Percentiles rank a stretch among this genome's conserved stretches.
phyloP scores from a whole-genome alignment of 75 land plant genomes.

The Chamaecyparis obtusa region DNA sequence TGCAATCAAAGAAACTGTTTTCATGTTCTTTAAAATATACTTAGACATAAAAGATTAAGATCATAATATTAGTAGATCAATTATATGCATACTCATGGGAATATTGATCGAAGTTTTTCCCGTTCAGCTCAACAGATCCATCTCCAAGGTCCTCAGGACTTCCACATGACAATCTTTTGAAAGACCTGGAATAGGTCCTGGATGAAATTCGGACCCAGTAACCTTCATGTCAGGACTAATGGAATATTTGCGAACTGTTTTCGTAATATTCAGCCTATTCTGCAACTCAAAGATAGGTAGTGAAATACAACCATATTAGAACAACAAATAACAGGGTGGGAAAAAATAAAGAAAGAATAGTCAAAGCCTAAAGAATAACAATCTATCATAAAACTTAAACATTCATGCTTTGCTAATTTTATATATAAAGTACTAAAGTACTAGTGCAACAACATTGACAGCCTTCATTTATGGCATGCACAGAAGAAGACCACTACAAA shows the following conservation, averaged over 20 bases:
- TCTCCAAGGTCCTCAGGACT: slow-evolving; percentile 65
- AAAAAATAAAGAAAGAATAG: background rate
- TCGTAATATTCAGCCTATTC: slow-evolving; percentile 97
- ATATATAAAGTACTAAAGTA: background rate
- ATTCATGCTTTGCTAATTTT: background rate
- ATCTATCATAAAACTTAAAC: background rate
- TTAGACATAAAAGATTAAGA: background rate
- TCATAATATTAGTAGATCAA: background rate
- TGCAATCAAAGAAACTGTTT: background rate
- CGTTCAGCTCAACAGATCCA: slow-evolving; percentile 63
- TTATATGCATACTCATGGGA: slow-evolving; percentile 59
- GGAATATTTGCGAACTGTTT: slow-evolving; percentile 86
- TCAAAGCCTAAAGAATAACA: background rate
- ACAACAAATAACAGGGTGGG: background rate
- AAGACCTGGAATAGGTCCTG: slow-evolving; percentile 58
- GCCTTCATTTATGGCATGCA: background rate
- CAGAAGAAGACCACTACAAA: background rate
- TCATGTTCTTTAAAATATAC: background rate
- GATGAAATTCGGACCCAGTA: slow-evolving; percentile 81
- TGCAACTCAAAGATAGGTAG: slow-evolving; percentile 40
- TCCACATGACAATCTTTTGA: slow-evolving; percentile 58
- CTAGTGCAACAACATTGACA: background rate
- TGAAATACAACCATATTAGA: background rate
- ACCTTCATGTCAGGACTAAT: slow-evolving; percentile 73
- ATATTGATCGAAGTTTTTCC: slow-evolving; percentile 62